Evolutionary conservation across 1,284 basidiomycete species (phyloP).

Genomic region (Rhizoctonia solani): DNA sequence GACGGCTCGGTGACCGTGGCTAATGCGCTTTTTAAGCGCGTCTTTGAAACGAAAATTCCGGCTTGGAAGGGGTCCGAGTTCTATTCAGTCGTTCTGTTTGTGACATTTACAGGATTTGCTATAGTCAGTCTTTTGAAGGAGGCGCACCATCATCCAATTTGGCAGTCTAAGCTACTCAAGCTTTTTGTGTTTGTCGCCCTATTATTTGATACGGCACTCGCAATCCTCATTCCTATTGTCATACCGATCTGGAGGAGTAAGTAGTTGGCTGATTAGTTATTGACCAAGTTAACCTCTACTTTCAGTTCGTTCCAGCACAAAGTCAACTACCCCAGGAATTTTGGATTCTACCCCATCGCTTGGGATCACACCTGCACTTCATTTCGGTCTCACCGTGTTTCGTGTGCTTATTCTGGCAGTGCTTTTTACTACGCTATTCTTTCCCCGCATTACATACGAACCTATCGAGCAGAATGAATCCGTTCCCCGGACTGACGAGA

Average conservation of each 20-base stretch:
- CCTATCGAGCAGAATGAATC: slow-evolving; percentile 51
- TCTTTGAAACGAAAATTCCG: slow-evolving; percentile 56
- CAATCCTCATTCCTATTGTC: slow-evolving; percentile 56
- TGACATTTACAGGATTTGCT: slow-evolving; percentile 68
- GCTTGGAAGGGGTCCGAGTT: slow-evolving; percentile 63
- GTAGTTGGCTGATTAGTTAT: slow-evolving; percentile 38
- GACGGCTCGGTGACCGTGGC: slow-evolving; percentile 59
- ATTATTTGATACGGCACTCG: slow-evolving; percentile 61
- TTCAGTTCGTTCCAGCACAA: neutral
- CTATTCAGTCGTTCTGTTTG: slow-evolving; percentile 54
- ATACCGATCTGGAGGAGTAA: slow-evolving; percentile 53
- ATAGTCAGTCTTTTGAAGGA: slow-evolving; percentile 77
- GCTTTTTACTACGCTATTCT: slow-evolving; percentile 59
- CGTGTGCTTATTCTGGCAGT: slow-evolving; percentile 65
- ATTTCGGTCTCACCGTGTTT: slow-evolving; percentile 64
- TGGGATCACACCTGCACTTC: slow-evolving; percentile 55
- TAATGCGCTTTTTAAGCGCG: slow-evolving; percentile 62
- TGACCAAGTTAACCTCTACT: neutral
- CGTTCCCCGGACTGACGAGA: slow-evolving; percentile 51
- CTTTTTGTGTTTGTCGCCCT: slow-evolving; percentile 57
- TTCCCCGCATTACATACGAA: slow-evolving; percentile 64
- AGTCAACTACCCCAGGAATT: slow-evolving; percentile 42
- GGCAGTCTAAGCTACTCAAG: slow-evolving; percentile 65
- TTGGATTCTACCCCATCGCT: slow-evolving; percentile 43
- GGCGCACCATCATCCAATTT: slow-evolving; percentile 67